Evolutionary conservation across 345 rosid genomes (phyloP).

Genomic region (Gossypium rotundifolium): DNA sequence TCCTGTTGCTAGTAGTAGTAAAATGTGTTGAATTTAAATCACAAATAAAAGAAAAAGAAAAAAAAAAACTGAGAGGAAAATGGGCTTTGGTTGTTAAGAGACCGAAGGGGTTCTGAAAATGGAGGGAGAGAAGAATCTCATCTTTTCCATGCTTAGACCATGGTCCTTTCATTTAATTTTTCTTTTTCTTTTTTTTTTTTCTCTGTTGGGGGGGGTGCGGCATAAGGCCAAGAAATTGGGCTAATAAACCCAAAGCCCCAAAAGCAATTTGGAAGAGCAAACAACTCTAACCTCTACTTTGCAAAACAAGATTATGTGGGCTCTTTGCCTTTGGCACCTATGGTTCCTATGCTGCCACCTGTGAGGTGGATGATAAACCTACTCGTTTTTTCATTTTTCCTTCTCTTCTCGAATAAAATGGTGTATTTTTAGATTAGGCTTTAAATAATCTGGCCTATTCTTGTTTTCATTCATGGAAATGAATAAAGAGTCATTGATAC

Average conservation of each 20-base stretch:
- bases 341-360: not conserved
- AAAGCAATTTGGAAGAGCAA: not conserved
- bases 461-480: no score
- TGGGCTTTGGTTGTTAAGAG: not conserved
- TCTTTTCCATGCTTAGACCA: no score
- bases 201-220: not conserved
- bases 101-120: not conserved
- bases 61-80: not conserved
- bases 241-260: not conserved
- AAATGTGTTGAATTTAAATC: not conserved
- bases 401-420: not conserved
- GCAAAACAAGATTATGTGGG: conserved; percentile 1
- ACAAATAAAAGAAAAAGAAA: not conserved
- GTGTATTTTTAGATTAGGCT: not conserved
- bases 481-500: not conserved
- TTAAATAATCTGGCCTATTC: not conserved
- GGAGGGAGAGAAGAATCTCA: no score
- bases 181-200: not conserved
- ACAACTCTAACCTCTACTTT: conserved; percentile 2
- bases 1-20: not conserved
- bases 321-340: not conserved
- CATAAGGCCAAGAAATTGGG: not conserved
- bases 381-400: not conserved
- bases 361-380: not conserved
- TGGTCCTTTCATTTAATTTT: not conserved